phyloP scores from a whole-genome alignment of 192 early-diverging fungal species.

The Gamsiella multidivaricata region DNA sequence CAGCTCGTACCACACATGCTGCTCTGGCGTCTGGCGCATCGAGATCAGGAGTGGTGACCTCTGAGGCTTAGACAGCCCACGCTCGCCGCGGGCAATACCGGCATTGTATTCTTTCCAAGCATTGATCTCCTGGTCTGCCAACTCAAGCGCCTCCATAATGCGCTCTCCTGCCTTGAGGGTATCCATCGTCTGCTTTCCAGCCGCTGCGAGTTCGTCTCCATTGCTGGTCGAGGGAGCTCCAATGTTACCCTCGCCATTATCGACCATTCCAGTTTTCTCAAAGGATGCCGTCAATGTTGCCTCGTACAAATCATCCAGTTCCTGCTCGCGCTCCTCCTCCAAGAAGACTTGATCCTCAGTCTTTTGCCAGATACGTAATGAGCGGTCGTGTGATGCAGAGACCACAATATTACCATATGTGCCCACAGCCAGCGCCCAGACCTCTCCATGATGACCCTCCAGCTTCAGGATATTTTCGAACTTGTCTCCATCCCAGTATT shows the following conservation, averaged over 20 bases:
- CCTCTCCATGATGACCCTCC: constrained; percentile 92
- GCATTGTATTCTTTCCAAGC: constrained; percentile 74
- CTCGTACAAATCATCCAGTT: constrained; percentile 93
- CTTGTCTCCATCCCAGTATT: constrained; percentile 98
- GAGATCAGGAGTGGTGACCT: constrained; percentile 51
- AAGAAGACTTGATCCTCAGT: constrained; percentile 94
- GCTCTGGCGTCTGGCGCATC: constrained; percentile 64
- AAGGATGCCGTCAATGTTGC: constrained; percentile 73
- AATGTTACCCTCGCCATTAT: constrained; percentile 62
- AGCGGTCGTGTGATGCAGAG: constrained; percentile 92
- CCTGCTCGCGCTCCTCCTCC: constrained; percentile 96
- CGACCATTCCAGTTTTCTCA: constrained; percentile 63
- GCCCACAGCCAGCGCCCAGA: constrained; percentile 92
- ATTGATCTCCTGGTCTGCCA: constrained; percentile 85
- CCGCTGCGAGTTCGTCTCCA: constrained; percentile 71
- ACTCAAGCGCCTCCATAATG: constrained; percentile 91
- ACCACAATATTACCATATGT: constrained; percentile 91
- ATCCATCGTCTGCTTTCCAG: constrained; percentile 90
- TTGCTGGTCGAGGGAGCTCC: constrained; percentile 48
- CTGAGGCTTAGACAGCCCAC: constrained; percentile 46
- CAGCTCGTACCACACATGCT: constrained; percentile 82
- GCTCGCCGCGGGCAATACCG: constrained; percentile 49
- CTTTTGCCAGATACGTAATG: constrained; percentile 95
- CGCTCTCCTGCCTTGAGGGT: constrained; percentile 97
- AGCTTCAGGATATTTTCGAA: constrained; percentile 96